Evolutionary conservation across 148 eudicot species (phyloP).

Genomic region (Camellia granthamiana): DNA sequence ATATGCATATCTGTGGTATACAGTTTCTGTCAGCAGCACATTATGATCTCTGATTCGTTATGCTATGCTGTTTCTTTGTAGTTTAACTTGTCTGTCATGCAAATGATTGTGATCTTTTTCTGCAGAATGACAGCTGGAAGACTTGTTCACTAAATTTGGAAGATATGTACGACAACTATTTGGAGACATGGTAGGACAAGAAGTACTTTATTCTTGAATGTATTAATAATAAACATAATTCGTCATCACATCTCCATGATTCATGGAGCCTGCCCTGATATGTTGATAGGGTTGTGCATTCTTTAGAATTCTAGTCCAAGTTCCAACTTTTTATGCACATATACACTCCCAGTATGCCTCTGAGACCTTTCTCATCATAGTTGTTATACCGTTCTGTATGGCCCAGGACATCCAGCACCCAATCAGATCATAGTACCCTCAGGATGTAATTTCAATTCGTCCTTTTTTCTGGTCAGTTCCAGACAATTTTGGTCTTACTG

Average conservation of each 20-base stretch:
- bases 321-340: background rate
- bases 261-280: background rate
- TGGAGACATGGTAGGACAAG: constrained; percentile 42
- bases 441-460: too few relatives aligned
- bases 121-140: constrained; percentile 56
- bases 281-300: background rate
- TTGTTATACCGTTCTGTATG: background rate
- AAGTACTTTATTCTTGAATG: background rate
- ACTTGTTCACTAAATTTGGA: constrained; percentile 46
- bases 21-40: background rate
- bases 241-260: background rate
- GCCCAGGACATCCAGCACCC: background rate
- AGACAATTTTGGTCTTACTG: too few relatives aligned
- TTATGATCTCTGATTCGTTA: background rate
- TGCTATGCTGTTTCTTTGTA: background rate
- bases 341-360: background rate
- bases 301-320: background rate
- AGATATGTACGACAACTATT: constrained; percentile 46
- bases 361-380: background rate
- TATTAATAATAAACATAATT: background rate
- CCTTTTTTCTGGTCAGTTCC: too few relatives aligned
- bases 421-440: too few relatives aligned
- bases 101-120: constrained; percentile 4
- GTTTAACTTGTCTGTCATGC: background rate
- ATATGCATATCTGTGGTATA: background rate